A percentile compares a stretch with the other conserved stretches of the same genome.
Conservation (phyloP, 345 rosid genomes). For the Rubroshorea leprosula region DNA sequence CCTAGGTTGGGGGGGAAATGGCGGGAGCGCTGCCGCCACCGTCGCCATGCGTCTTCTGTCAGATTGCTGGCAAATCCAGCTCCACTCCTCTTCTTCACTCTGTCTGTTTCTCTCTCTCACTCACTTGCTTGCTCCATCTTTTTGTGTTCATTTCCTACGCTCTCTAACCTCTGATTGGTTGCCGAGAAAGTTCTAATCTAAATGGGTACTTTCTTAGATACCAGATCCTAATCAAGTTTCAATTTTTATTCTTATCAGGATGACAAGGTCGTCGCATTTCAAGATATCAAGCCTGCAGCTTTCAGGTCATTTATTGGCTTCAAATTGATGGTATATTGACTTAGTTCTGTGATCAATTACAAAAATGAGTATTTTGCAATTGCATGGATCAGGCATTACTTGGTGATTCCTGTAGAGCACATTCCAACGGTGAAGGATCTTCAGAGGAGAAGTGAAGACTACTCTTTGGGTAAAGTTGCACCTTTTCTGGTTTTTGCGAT, state of each 20-base stretch:
- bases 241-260: conserved; percentile 40
- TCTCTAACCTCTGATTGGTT: conserved; percentile 2
- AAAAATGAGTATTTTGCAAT: neutral
- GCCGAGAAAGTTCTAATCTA: conserved; percentile 11
- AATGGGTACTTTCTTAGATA: conserved; percentile 2
- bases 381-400: conserved; percentile 52
- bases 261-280: conserved; percentile 75
- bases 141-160: neutral
- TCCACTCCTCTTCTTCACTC: conserved; percentile 58
- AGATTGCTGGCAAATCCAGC: conserved; percentile 44
- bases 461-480: conserved; percentile 42
- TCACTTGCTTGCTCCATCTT: neutral
- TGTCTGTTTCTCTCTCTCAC: conserved; percentile 30
- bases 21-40: conserved; percentile 39
- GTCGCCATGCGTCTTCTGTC: conserved; percentile 63
- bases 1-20: conserved; percentile 35
- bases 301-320: conserved; percentile 38
- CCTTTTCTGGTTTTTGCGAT: neutral
- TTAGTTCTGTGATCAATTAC: too few relatives aligned
- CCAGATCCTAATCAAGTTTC: conserved; percentile 5
- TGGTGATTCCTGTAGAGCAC: conserved; percentile 74
- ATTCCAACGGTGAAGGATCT: conserved; percentile 70
- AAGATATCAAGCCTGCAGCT: conserved; percentile 76
- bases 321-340: neutral
- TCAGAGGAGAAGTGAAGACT: conserved; percentile 59